These are phyloP conservation scores for Talaromyces sp. DNA, from an alignment of 2,329 filamentous ascomycete species.

Conservation along the genomic window DNA sequence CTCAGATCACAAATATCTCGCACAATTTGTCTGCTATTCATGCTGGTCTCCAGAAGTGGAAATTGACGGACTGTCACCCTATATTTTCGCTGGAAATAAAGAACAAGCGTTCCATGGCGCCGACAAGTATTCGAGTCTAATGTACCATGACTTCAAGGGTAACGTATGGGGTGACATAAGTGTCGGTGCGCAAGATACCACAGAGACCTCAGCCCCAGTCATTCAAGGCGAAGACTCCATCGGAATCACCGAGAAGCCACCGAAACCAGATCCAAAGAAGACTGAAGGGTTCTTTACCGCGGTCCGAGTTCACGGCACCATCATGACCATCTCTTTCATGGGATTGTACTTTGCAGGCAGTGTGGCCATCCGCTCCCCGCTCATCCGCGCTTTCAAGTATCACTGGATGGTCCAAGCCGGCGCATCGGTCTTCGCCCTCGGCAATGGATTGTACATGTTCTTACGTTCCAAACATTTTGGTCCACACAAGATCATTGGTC, in stretches of 20 bases:
- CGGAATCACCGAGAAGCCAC: not conserved
- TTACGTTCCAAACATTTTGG: constrained; percentile 14
- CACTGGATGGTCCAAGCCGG: constrained; percentile 20
- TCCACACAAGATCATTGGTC: constrained; percentile 18
- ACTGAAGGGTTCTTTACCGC: constrained; percentile 1
- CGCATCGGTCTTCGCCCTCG: constrained; percentile 18
- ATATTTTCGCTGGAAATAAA: constrained; percentile 57
- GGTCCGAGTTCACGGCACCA: constrained; percentile 19
- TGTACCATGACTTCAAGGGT: constrained; percentile 54
- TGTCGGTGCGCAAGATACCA: not conserved
- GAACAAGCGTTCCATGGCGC: constrained; percentile 42
- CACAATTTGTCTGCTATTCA: constrained; percentile 52
- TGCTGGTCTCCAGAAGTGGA: constrained; percentile 53
- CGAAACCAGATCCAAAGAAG: not conserved
- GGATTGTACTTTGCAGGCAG: constrained; percentile 17
- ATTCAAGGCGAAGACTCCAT: constrained; percentile 15
- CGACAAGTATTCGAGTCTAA: constrained; percentile 43
- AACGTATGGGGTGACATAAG: constrained; percentile 13
- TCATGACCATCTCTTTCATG: constrained; percentile 20
- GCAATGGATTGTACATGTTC: constrained; percentile 20
- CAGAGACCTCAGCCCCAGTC: constrained; percentile 1
- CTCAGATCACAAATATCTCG: constrained; percentile 42
- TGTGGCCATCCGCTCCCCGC: constrained; percentile 16
- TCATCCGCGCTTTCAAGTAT: constrained; percentile 17
- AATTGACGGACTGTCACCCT: constrained; percentile 44